Conservation (phyloP, 2,329 filamentous ascomycete genomes). For the Didymella glomerata region DNA sequence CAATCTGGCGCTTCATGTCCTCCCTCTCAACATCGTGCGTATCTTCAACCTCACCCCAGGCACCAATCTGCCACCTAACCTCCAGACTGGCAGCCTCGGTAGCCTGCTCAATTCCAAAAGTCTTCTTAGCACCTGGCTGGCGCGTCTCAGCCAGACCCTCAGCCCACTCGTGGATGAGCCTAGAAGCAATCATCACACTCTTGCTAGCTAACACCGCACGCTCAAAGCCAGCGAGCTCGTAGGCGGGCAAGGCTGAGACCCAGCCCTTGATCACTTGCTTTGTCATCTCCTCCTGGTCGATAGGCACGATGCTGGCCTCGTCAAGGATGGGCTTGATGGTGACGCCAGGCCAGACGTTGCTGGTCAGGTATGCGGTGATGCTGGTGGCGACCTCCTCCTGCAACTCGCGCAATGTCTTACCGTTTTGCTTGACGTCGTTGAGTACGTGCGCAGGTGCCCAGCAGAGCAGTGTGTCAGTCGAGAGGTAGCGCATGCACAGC, state of each 20-base stretch:
- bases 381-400: constrained; percentile 75
- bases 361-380: constrained; percentile 75
- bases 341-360: constrained; percentile 83
- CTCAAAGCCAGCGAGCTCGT: constrained; percentile 88
- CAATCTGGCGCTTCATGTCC: constrained; percentile 85
- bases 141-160: constrained; percentile 69
- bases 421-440: constrained; percentile 55
- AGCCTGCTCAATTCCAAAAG: constrained; percentile 85
- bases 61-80: constrained; percentile 85
- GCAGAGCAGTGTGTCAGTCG: constrained; percentile 92
- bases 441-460: constrained; percentile 72
- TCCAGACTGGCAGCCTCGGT: constrained; percentile 80
- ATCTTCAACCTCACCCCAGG: constrained; percentile 98
- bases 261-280: constrained; percentile 79
- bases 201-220: constrained; percentile 85
- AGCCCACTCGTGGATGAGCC: constrained; percentile 88
- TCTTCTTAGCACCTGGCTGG: constrained; percentile 47
- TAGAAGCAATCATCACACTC: constrained; percentile 78
- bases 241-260: constrained; percentile 75
- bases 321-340: constrained; percentile 84
- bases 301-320: constrained; percentile 76
- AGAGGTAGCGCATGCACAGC: constrained; percentile 82
- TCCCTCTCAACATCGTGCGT: constrained; percentile 96
- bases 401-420: constrained; percentile 70
- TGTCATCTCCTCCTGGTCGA: constrained; percentile 76